Percentiles rank a stretch among this genome's conserved stretches.
These are phyloP conservation scores for Borealophlyctis nickersoniae DNA, from an alignment of 192 early-diverging fungal species.

Conservation along the genomic window DNA sequence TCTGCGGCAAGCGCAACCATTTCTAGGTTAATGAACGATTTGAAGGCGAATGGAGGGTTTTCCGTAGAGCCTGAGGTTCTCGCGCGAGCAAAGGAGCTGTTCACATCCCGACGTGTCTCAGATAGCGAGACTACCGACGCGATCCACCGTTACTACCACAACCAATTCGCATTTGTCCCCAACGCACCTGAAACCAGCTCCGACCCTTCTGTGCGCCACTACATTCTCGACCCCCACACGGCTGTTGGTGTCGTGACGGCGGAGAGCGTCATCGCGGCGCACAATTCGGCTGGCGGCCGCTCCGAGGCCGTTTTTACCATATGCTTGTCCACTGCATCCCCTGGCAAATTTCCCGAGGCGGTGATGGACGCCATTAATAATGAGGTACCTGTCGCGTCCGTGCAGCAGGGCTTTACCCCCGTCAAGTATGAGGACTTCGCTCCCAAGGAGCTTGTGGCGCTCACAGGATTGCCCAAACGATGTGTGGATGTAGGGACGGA, in stretches of 20 bases:
- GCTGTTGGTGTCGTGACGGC: constrained; percentile 90
- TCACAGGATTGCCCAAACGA: constrained; percentile 45
- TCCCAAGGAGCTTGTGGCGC: constrained; percentile 38
- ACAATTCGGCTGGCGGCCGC: too few species aligned
- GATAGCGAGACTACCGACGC: constrained; percentile 72
- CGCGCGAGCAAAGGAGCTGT: constrained; percentile 63
- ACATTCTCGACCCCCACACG: constrained; percentile 94
- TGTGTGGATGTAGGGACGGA: constrained; percentile 36
- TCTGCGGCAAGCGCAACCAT: constrained; percentile 24
- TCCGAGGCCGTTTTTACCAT: constrained; percentile 24
- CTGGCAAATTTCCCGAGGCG: constrained; percentile 94
- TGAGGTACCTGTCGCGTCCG: neutral
- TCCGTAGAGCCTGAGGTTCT: constrained; percentile 60
- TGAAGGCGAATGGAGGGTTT: constrained; percentile 72
- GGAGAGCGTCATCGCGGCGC: constrained; percentile 38
- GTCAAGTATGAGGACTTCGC: constrained; percentile 52
- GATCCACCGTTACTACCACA: constrained; percentile 68
- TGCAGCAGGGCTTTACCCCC: constrained; percentile 21
- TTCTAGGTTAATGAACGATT: constrained; percentile 69
- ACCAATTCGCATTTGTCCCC: constrained; percentile 31
- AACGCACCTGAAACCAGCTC: neutral
- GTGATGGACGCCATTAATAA: constrained; percentile 69
- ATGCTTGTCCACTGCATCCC: constrained; percentile 88
- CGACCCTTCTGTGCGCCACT: constrained; percentile 60
- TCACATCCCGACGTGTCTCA: constrained; percentile 71